Evolutionary conservation across 805 yeast genomes (phyloP), one percentile per base, ranked within the genome.

Genomic region (Zygoascus flipseniorum): DNA sequence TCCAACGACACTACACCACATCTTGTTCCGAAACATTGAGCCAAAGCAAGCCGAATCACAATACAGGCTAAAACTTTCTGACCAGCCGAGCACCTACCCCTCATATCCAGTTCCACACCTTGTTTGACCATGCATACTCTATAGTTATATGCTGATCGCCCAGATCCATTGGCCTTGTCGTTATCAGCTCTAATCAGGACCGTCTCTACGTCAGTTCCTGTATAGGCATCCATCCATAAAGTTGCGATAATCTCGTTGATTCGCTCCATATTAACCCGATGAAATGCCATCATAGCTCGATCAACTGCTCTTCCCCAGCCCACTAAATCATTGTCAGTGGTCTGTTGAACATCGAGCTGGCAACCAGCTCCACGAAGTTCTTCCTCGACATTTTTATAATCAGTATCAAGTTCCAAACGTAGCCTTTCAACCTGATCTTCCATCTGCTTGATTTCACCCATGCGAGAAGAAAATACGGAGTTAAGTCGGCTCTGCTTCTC

Each of bases 41-140:
- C 93, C 48, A 93, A 72, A 0, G 97, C 97, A 53, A 93, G 71
- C 52, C 99, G 76, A 53, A 93, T 92, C 32, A 93, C 82, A 48
- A 93, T 90, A 42, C 95, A 85, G 0, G 98, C 97, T 47, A 93
- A 70, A 4, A 93, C 97, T 63, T 89, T 88, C 68, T 93, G 99
- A 0, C 99, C 99, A 0, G 99, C 98, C 1, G 97, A 88, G 67
- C 99, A 93, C 54, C 99, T 73, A 0, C 99, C 99, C 57, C 99
- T 78, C 99, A 93, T 93, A 65, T 93, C 99, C 48, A 93, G 72
- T 67, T 93, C 98, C 1, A 83, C 86, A 55, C 86, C 92, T 62
- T 86, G 88, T 66, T 93, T 93, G 55, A 83, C 82, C 99, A 93
- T 93, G 20, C 90, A 96, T 18, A 93, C 97, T 41, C 97, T 75